A percentile compares a stretch with the other conserved stretches of the same genome.
These are phyloP conservation scores for Phycomyces blakesleeanus DNA, from an alignment of 192 early-diverging fungal genomes.

Conservation along the genomic window DNA sequence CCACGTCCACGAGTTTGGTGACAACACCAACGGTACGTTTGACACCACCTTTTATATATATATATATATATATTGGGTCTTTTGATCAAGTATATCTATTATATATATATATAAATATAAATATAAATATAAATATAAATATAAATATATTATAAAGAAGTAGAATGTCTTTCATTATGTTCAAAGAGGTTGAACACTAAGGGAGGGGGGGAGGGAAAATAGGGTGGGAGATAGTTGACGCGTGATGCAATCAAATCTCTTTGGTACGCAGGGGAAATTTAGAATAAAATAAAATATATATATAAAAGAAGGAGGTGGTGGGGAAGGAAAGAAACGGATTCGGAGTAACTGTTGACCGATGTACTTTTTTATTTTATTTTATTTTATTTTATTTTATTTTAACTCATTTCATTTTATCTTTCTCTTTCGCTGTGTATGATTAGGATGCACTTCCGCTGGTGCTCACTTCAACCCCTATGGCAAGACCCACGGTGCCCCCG, in stretches of 20 bases:
- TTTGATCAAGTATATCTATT: too few relatives aligned
- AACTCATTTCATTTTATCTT: background rate
- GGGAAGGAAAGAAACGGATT: background rate
- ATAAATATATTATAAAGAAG: too few relatives aligned
- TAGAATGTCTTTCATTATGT: too few relatives aligned
- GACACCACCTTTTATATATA: too few relatives aligned
- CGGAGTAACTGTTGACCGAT: background rate
- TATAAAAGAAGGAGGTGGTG: too few relatives aligned
- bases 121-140: too few relatives aligned
- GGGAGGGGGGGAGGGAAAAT: too few relatives aligned
- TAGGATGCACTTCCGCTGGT: constrained; percentile 81
- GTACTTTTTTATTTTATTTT: constrained; percentile 4
- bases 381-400: background rate
- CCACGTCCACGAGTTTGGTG: constrained; percentile 86
- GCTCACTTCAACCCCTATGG: constrained; percentile 82
- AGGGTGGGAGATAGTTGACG: background rate
- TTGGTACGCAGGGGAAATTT: too few relatives aligned
- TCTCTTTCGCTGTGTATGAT: constrained; percentile 42
- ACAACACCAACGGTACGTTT: constrained; percentile 64
- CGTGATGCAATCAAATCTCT: background rate
- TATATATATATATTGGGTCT: too few relatives aligned
- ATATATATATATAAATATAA: too few relatives aligned
- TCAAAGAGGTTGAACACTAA: too few relatives aligned
- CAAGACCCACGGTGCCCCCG: constrained; percentile 76
- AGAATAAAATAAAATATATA: too few relatives aligned